phyloP scores from a whole-genome alignment of 108 stramenopile species.

The Discostella pseudostelligera region DNA sequence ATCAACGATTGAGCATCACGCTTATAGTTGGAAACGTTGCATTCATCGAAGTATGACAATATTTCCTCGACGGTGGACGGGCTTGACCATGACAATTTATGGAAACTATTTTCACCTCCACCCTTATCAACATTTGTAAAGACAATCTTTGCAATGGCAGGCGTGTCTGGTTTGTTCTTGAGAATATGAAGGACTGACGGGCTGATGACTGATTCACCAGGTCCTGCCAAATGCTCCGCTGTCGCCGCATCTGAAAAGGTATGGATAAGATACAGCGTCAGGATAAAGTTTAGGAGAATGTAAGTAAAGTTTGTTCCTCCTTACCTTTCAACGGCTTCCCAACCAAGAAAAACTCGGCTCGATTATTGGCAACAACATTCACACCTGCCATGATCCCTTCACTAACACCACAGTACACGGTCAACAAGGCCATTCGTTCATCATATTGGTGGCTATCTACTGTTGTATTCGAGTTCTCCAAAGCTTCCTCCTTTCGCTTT shows the following conservation, averaged over 20 bases:
- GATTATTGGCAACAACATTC: conserved; percentile 25
- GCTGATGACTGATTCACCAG: conserved; percentile 31
- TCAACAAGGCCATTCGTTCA: conserved; percentile 17
- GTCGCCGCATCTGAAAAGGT: conserved; percentile 16
- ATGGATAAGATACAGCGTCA: neutral
- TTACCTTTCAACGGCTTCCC: conserved; percentile 29
- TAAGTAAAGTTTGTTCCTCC: too few species aligned
- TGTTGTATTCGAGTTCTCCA: neutral
- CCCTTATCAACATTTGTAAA: conserved; percentile 8
- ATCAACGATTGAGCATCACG: conserved; percentile 16
- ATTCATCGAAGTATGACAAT: conserved; percentile 8
- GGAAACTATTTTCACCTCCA: conserved; percentile 8
- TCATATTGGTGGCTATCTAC: conserved; percentile 10
- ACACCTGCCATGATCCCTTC: conserved; percentile 33
- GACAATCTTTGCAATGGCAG: conserved; percentile 4
- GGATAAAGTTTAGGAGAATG: too few species aligned
- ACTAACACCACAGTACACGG: conserved; percentile 31
- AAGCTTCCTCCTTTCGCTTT: too few species aligned
- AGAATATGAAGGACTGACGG: conserved; percentile 15
- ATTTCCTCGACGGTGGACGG: conserved; percentile 10
- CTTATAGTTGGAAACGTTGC: neutral
- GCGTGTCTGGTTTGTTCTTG: neutral
- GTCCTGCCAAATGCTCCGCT: conserved; percentile 17
- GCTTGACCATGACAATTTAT: conserved; percentile 15
- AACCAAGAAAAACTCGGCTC: conserved; percentile 32